A percentile compares a stretch with the other conserved stretches of the same genome.
These are phyloP conservation scores for Aurantiochytrium sp. DNA, from an alignment of 108 stramenopile species.

Conservation along the genomic window DNA sequence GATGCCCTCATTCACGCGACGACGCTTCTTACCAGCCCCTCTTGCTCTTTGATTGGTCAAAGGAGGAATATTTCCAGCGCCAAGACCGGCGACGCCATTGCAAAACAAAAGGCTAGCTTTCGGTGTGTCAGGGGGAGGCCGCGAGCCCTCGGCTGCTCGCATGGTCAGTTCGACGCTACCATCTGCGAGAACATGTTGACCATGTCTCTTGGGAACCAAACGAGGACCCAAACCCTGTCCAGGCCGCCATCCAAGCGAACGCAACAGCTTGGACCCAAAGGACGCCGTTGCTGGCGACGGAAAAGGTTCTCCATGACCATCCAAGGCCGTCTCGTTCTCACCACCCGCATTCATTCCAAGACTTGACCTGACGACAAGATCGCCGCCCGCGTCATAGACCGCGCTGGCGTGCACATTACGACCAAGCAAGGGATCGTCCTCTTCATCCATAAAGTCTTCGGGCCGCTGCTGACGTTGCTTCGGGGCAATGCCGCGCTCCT, in stretches of 20 bases:
- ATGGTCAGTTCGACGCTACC: background rate
- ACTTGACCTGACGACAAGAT: background rate
- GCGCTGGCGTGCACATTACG: background rate
- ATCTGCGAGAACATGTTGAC: background rate
- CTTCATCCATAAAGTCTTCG: conserved; percentile 53
- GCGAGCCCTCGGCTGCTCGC: background rate
- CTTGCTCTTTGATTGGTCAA: background rate
- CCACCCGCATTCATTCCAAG: too few relatives aligned
- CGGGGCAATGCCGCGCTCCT: background rate
- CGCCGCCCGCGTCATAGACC: background rate
- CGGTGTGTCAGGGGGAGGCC: background rate
- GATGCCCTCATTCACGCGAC: background rate
- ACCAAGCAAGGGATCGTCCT: conserved; percentile 38
- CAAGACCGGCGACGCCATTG: background rate
- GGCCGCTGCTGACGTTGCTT: conserved; percentile 24
- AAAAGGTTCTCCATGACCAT: background rate
- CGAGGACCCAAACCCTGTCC: background rate
- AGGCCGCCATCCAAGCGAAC: background rate
- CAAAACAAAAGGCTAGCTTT: background rate
- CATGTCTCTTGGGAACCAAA: background rate
- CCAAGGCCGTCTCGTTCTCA: too few relatives aligned
- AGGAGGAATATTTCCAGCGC: background rate
- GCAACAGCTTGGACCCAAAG: background rate
- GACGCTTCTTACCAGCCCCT: background rate
- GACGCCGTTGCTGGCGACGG: background rate